Base-by-base conservation (phyloP, 106 monocot species). In the Dioscorea alata region DNA sequence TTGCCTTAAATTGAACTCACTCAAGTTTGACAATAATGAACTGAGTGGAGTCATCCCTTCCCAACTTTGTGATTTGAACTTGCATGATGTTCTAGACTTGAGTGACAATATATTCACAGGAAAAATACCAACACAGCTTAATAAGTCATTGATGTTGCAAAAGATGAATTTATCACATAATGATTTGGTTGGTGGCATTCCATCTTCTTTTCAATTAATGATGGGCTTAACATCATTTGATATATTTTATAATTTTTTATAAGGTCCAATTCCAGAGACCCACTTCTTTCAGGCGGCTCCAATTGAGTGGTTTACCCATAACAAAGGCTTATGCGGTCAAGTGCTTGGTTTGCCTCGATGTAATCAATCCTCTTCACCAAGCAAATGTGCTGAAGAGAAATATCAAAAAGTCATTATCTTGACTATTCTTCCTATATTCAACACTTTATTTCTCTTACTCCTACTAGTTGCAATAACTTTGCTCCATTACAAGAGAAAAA, bases 101-200 rank as follows among this genome's bases (percentile, higher is more conserved):
- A 74, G 80, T 35, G 25, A 66, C 17, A 80, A 80, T 50, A 23
- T 23, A 13, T 51, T 80, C 1, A 15, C 16, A 20, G 80, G 80
- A 24, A 13, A 70, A 9, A 74, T 80, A 60, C 74, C 74, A 16
- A 2, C 25, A 12, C 59, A 74, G 19, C 20, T 80, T 4, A 48
- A 59, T 5, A 70, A 59, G 8, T 25, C 74, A n/a, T 8, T 0
- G 12, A 32, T 33, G 22, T 57, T 80, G 1, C 31, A 80, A 24
- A 58, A 2, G 24, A 6, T 80, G 69, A 74, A 80, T 66, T 58
- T 80, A 0, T 80, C 80, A 0, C 69, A 74, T 23, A 80, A 80
- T 63, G 51, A 58, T 4, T 28, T 80, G 23, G 25, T 62, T 4
- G 80, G 74, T 19, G 0, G 1, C 6, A 59, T 80, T 59, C 74